Base-by-base conservation (phyloP, 257 asterid genomes). In the Echium plantagineum region DNA sequence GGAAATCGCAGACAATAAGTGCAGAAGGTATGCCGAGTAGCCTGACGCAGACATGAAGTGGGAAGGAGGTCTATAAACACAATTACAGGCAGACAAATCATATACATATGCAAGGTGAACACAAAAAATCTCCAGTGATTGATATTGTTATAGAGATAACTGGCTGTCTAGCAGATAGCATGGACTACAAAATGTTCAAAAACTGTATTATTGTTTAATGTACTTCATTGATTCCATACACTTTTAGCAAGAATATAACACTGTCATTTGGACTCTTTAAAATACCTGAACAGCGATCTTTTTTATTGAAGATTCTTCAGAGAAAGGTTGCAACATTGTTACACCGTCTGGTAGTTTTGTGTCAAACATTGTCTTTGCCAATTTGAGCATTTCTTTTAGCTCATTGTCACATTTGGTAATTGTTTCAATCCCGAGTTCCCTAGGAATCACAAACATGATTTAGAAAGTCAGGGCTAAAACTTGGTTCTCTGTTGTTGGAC, bases 341-440 rank as follows among this genome's bases (percentile, higher is more conserved):
- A 86, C 91, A 3, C 97, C 97, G 64, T 97, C 95, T 24, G 99
- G 97, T 58, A 93, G 80, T 81, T 86, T 86, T 31, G 99, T 93
- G 66, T 93, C 99, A 47, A 93, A 93, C 97, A 93, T 84, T 52
- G 95, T 80, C 48, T 83, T 80, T 18, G 99, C 96, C 78, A 93
- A 75, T 67, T 52, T 84, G 66, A 89, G 73, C 87, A 93, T 13
- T 77, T 93, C 96, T 32, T 76, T 69, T 69, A 81, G 87, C 75
- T 84, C 96, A 71, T 85, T 72, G 74, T 77, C 68, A 51, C 94
- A 83, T 55, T 76, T 82, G 80, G 79, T 73, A 63, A 84, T 61
- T 66, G 95, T 89, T 74, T 73, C 71, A 47, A 93, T 93, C 19
- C 99, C 97, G 56, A 93, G 97, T 70, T 89, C 87, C 94, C 98